Conservation (phyloP, 2,329 filamentous ascomycete genomes). For the Dactylonectria macrodidyma region DNA sequence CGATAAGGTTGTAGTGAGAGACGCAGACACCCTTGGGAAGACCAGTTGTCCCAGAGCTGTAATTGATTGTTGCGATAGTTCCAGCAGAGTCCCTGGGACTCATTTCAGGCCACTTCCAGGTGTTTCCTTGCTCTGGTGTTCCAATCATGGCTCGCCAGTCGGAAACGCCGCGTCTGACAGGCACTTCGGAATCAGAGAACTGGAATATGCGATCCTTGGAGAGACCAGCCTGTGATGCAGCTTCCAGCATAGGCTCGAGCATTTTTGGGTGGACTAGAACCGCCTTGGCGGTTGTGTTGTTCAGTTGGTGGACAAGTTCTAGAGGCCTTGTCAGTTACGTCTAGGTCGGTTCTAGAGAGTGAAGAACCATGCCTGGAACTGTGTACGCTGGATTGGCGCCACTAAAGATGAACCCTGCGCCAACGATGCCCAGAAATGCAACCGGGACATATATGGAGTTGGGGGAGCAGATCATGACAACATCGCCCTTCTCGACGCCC, state of each 20-base stretch:
- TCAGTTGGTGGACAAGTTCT: slow-evolving; percentile 68
- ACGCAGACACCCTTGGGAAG: slow-evolving; percentile 67
- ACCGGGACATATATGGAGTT: slow-evolving; percentile 71
- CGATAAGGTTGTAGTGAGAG: slow-evolving; percentile 64
- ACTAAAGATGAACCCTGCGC: slow-evolving; percentile 67
- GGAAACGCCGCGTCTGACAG: slow-evolving; percentile 50
- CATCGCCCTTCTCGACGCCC: slow-evolving; percentile 63
- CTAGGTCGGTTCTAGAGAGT: background rate
- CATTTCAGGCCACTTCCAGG: slow-evolving; percentile 60
- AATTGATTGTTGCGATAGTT: slow-evolving; percentile 63
- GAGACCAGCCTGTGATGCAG: slow-evolving; percentile 58
- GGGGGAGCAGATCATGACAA: slow-evolving; percentile 67
- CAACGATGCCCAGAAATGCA: slow-evolving; percentile 68
- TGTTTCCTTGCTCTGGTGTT: slow-evolving; percentile 47
- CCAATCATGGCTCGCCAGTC: slow-evolving; percentile 61
- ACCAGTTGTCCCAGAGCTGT: slow-evolving; percentile 66
- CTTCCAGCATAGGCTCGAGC: slow-evolving; percentile 59
- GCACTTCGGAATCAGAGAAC: slow-evolving; percentile 59
- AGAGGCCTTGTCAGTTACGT: slow-evolving; percentile 18
- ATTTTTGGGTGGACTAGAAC: slow-evolving; percentile 65
- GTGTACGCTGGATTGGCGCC: slow-evolving; percentile 69
- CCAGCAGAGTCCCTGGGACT: slow-evolving; percentile 51
- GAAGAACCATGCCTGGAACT: slow-evolving; percentile 55
- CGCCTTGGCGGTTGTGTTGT: slow-evolving; percentile 64
- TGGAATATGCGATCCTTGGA: slow-evolving; percentile 61